A percentile compares a stretch with the other conserved stretches of the same genome.
These are phyloP conservation scores for Glomus cerebriforme DNA, from an alignment of 192 early-diverging fungal species.

Conservation along the genomic window DNA sequence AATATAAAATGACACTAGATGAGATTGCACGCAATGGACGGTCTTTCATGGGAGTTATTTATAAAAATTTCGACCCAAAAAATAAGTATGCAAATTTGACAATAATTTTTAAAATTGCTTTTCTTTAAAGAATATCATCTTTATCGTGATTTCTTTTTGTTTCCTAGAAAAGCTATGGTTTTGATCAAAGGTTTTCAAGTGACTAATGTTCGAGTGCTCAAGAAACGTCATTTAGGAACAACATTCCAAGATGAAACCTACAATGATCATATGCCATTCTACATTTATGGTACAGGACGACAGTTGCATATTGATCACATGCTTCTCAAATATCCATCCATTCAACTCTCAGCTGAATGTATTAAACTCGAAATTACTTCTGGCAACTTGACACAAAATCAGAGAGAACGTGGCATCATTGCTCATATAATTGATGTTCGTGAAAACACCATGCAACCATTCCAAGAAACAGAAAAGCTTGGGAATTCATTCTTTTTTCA, in stretches of 20 bases:
- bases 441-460: not conserved
- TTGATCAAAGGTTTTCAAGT: not conserved
- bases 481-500: not conserved
- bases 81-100: not conserved
- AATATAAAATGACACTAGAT: constrained; percentile 3
- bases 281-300: constrained; percentile 5
- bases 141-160: not conserved
- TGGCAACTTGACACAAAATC: not conserved
- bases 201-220: not conserved
- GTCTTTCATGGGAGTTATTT: constrained; percentile 5
- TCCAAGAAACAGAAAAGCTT: not conserved
- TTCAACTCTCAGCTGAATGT: not conserved
- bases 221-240: not conserved
- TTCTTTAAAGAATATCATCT: not conserved
- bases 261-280: constrained; percentile 5
- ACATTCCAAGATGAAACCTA: not conserved
- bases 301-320: constrained; percentile 3
- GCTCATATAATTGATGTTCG: not conserved
- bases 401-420: not conserved
- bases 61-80: not conserved
- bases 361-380: not conserved
- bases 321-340: constrained; percentile 1
- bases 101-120: not conserved
- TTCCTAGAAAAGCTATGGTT: not conserved
- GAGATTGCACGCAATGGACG: not conserved